Evolutionary conservation across 805 yeast genomes (phyloP).

Genomic region (Teunomyces lycoperdinae): DNA sequence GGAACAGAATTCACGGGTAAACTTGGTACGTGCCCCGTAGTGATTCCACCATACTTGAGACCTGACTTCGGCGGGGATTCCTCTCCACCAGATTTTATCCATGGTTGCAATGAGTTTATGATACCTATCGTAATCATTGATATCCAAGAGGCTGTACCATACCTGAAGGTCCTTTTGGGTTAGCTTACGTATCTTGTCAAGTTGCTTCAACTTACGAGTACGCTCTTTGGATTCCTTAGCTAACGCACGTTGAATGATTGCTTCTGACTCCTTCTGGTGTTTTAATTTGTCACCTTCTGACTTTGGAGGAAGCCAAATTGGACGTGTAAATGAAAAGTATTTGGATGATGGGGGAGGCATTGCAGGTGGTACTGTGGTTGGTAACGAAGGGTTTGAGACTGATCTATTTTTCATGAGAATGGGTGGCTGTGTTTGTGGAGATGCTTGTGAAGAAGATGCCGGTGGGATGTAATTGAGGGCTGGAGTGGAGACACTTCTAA

Average conservation of each 20-base stretch:
- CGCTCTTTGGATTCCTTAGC: conserved; percentile 35
- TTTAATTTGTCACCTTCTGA: conserved; percentile 47
- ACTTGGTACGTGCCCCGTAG: conserved; percentile 4
- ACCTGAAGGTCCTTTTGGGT: conserved; percentile 31
- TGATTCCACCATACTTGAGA: conserved; percentile 47
- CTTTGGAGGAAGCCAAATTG: conserved; percentile 67
- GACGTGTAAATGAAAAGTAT: conserved; percentile 52
- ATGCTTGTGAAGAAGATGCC: not conserved
- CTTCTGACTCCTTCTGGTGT: conserved; percentile 54
- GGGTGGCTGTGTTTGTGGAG: not conserved
- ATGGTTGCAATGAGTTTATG: conserved; percentile 7
- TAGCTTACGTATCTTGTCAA: conserved; percentile 31
- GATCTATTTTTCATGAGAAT: conserved; percentile 3
- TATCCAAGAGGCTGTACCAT: conserved; percentile 17
- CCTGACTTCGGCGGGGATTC: conserved; percentile 28
- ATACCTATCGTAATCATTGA: conserved; percentile 7
- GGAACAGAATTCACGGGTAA: conserved; percentile 3
- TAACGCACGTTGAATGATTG: conserved; percentile 41
- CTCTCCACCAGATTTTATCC: conserved; percentile 22
- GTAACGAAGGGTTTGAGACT: conserved; percentile 6
- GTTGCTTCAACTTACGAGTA: conserved; percentile 23
- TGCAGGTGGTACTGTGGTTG: not conserved
- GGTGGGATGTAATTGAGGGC: not conserved
- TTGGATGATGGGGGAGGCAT: conserved; percentile 4
- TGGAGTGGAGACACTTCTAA: conserved; percentile 6